Evolutionary conservation across 140 eudicot genomes (phyloP), one percentile per base, ranked within the genome.

Genomic region (Oenanthe javanica): DNA sequence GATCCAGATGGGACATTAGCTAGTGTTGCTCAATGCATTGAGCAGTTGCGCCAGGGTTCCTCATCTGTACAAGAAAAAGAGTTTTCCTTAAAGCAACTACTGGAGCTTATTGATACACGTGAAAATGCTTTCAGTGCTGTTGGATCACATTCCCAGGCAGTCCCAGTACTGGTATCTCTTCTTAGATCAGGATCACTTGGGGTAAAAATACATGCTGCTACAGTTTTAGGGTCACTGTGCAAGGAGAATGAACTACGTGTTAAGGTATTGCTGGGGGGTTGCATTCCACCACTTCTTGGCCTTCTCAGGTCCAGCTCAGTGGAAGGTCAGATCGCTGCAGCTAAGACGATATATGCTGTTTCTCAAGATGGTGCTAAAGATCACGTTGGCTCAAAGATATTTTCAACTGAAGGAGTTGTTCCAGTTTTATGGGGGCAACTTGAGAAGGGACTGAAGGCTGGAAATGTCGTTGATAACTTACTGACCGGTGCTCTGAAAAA

Each of bases 11-110:
- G 99, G 80, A 96, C 99, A 85, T 83, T 96, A 82, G 93, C 98
- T 66, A 96, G 94, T 90, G 99, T 96, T 87, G 99, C 99, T 38
- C 99, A 93, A 83, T 96, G 97, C 89, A 93, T 96, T 80, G 99
- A 96, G 93, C 96, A 91, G 70, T 86, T 96, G 88, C 85, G 98
- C 70, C 98, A 96, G 80, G 93, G 89, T 83, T 88, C 98, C 77
- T 88, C 97, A 43, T 88, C 99, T 23, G 73, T 87, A 16, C 96
- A 90, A 85, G 99, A 96, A 75, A 91, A 91, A 83, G 99, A 96
- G 82, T 85, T 75, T 78, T 87, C 87, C 81, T 79, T 96, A 78
- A 91, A 81, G 91, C 96, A 91, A 83, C 82, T 96, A 79, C 87
- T 89, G 61, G 98, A 93, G 67, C 91, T 96, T 54, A 96, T 93